Evolutionary conservation across 768 basidiomycete species (phyloP), one percentile per base, ranked within the genome.

Genomic region (Galerina marginata): DNA sequence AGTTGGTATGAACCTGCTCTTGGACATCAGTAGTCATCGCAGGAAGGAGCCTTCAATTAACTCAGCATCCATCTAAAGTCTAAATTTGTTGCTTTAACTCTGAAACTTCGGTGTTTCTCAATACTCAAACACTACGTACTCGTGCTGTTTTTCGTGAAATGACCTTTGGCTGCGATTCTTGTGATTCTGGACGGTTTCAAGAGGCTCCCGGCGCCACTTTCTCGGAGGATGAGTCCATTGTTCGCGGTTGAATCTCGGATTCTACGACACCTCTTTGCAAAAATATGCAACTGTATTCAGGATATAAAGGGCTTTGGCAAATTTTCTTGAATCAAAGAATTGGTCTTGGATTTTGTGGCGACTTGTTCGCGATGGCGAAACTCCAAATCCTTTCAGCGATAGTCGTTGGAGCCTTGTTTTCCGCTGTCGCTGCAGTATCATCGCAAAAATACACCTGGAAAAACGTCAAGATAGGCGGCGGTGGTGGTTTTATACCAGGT

Each of bases 371-470:
- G 49, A 79, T 79, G 78, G 63, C 67, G 55, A 73, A 65, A 56
- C 56, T 77, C 40, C 67, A 73, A 26, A 58, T 73, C 29, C 64
- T 80, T 38, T 66, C 72, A 36, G 68, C 71, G n/a, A 66, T 79
- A 33, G 69, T 72, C 39, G 61, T 70, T 14, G 69, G 61, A 42
- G 48, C 67, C 45, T 45, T 71, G 23, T 53, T 59, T 36, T 72
- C 75, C 15, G 51, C 77, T 15, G 79, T 69, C 33, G 55, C 65
- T 29, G 80, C 81, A 1, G 77, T 78, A 44, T 72, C 80, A n/a
- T 76, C 83, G 9, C 83, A 86, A 64, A 51, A 75, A 1, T 87
- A 88, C 66, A 80, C 75, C 15, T 89, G 86, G 86, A 83, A 83
- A 67, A 88, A 87, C 65, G 86, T 87, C 60, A 86, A 86, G 69